Evolutionary conservation across 371 early-diverging fungal genomes (phyloP).

Genomic region (Apophysomyces variabilis): DNA sequence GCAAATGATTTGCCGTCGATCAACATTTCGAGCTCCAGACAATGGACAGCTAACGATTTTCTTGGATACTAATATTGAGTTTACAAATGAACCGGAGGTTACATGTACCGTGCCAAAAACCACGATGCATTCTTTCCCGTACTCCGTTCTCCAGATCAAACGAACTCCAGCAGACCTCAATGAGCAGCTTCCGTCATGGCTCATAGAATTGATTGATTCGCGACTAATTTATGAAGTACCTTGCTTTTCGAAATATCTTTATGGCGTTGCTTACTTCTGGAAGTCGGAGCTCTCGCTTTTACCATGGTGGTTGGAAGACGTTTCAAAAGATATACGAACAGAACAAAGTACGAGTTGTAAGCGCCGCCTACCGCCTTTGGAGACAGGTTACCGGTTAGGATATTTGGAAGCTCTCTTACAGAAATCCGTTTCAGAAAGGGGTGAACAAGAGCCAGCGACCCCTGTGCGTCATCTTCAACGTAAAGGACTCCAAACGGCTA

Average conservation of each 20-base stretch:
- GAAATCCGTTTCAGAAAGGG: not conserved
- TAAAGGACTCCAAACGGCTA: too few species aligned
- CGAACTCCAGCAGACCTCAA: conserved; percentile 81
- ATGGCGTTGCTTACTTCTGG: conserved; percentile 88
- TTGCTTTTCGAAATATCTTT: conserved; percentile 96
- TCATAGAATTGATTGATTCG: conserved; percentile 78
- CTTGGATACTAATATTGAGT: conserved; percentile 24
- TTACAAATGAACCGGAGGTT: conserved; percentile 10
- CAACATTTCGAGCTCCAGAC: conserved; percentile 9
- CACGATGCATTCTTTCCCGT: conserved; percentile 91
- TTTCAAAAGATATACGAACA: conserved; percentile 86
- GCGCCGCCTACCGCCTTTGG: not conserved
- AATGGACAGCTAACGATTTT: conserved; percentile 8
- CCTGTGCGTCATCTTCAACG: too few species aligned
- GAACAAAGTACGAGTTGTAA: conserved; percentile 24
- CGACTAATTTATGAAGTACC: conserved; percentile 93
- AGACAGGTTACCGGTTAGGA: not conserved
- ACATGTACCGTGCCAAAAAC: conserved; percentile 46
- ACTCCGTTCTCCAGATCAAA: conserved; percentile 95
- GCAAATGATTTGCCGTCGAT: conserved; percentile 19
- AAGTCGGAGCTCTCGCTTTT: conserved; percentile 79
- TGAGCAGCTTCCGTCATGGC: conserved; percentile 85
- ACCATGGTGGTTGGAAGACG: conserved; percentile 94
- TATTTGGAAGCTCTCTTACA: not conserved
- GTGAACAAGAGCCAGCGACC: conserved; percentile 23